phyloP scores from a whole-genome alignment of 768 basidiomycete species.

The Tricholoma bakamatsutake region DNA sequence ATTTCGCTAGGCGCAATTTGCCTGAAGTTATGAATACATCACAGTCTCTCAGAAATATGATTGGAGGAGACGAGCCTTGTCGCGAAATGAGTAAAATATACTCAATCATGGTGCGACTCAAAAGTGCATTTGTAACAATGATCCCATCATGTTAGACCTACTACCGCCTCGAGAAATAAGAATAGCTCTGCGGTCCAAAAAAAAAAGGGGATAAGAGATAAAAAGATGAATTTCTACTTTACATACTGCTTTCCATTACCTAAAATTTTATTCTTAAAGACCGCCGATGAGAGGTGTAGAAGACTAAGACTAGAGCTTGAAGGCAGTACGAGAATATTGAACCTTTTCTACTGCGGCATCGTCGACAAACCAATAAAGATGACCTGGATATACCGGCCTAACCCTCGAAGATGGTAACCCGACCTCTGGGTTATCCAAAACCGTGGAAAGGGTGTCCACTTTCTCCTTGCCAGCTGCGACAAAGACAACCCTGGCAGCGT shows the following conservation, averaged over 20 bases:
- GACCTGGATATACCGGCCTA: slow-evolving; percentile 70
- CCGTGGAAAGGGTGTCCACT: slow-evolving; percentile 58
- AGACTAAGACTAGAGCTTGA: slow-evolving; percentile 40
- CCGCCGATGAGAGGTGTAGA: background rate
- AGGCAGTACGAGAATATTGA: slow-evolving; percentile 47
- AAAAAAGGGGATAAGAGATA: too few species aligned
- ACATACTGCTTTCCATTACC: background rate
- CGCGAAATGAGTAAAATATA: slow-evolving; percentile 92
- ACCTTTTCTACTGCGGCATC: slow-evolving; percentile 70
- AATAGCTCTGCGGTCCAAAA: too few species aligned
- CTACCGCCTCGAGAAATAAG: too few species aligned
- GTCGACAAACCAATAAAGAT: slow-evolving; percentile 94
- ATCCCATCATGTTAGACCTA: too few species aligned
- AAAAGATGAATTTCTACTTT: background rate
- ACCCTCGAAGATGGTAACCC: slow-evolving; percentile 83
- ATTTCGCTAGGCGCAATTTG: slow-evolving; percentile 92
- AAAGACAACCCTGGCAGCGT: slow-evolving; percentile 83
- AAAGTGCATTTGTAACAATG: too few species aligned
- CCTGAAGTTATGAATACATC: slow-evolving; percentile 37
- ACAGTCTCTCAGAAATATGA: background rate
- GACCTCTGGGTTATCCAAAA: slow-evolving; percentile 78
- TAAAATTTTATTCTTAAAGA: background rate
- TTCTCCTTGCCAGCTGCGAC: slow-evolving; percentile 84
- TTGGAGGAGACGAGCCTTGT: slow-evolving; percentile 52
- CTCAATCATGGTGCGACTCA: slow-evolving; percentile 59